These are phyloP conservation scores for Monilinia laxa DNA, from an alignment of 2,329 filamentous ascomycete species.

Conservation along the genomic window DNA sequence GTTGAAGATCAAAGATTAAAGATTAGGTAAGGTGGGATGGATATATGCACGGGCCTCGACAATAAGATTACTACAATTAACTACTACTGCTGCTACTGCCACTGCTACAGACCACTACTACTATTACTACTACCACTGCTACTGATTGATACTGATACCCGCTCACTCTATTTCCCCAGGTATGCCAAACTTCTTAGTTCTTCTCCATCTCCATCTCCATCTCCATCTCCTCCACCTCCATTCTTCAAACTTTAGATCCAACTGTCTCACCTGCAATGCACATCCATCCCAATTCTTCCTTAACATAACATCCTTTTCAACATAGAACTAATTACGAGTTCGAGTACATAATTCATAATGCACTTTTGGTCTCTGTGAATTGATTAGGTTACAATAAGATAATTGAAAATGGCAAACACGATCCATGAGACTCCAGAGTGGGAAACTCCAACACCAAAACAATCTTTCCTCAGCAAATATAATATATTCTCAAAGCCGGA, in stretches of 20 bases:
- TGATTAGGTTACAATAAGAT: neutral
- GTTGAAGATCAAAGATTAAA: too few relatives aligned
- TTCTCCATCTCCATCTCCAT: neutral
- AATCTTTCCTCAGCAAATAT: conserved; percentile 26
- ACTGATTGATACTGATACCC: too few relatives aligned
- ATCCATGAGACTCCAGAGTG: conserved; percentile 34
- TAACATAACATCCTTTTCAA: neutral
- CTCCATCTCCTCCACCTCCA: neutral
- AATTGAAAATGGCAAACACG: conserved; percentile 25
- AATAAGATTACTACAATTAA: neutral
- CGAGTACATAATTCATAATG: conserved; percentile 5
- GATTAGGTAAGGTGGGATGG: too few relatives aligned
- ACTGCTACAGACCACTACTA: too few relatives aligned
- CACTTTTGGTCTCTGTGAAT: neutral
- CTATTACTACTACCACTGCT: too few relatives aligned
- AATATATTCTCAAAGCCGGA: conserved; percentile 23
- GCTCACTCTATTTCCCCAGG: conserved; percentile 2
- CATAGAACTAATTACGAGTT: neutral
- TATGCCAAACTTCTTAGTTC: neutral
- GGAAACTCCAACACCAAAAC: conserved; percentile 29
- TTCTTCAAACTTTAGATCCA: neutral
- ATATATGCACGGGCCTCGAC: neutral
- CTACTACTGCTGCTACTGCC: too few relatives aligned
- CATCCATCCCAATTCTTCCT: conserved; percentile 5
- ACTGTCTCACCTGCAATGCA: neutral